Evolutionary conservation across 2,329 filamentous ascomycete genomes (phyloP).

Genomic region (Trichoderma semiorbis): DNA sequence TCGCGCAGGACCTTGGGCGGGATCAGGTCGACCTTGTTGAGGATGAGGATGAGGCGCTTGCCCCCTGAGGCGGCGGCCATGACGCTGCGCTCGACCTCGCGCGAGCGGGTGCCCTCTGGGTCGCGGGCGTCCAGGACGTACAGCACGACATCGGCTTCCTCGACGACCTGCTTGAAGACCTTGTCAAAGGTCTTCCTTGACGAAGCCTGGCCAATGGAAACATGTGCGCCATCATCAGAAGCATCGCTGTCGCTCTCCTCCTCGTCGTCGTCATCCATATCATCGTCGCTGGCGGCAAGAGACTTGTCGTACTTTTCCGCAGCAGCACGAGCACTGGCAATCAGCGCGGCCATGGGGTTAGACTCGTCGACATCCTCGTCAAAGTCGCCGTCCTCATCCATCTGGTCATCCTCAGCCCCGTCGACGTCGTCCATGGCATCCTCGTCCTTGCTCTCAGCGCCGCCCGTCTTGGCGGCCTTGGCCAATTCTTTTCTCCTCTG

Average conservation of each 20-base stretch:
- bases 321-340: slow-evolving; percentile 77
- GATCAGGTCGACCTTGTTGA: slow-evolving; percentile 95
- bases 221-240: slow-evolving; percentile 55
- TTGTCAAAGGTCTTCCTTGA: slow-evolving; percentile 91
- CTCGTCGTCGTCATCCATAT: slow-evolving; percentile 40
- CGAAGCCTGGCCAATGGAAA: slow-evolving; percentile 51
- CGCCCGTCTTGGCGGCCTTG: slow-evolving; percentile 60
- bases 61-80: slow-evolving; percentile 81
- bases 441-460: slow-evolving; percentile 40
- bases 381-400: slow-evolving; percentile 49
- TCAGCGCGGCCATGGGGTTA: slow-evolving; percentile 88
- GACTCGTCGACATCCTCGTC: slow-evolving; percentile 62
- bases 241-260: slow-evolving; percentile 42
- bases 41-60: slow-evolving; percentile 83
- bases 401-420: slow-evolving; percentile 45
- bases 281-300: slow-evolving; percentile 55
- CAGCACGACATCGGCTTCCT: slow-evolving; percentile 83
- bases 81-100: slow-evolving; percentile 84
- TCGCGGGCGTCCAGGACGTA: slow-evolving; percentile 93
- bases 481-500: slow-evolving; percentile 68
- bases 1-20: slow-evolving; percentile 76
- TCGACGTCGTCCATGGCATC: slow-evolving; percentile 46
- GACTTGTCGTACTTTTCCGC: slow-evolving; percentile 71
- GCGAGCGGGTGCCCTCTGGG: slow-evolving; percentile 84
- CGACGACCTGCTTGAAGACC: slow-evolving; percentile 89